Evolutionary conservation across 371 early-diverging fungal genomes (phyloP).

Genomic region (Mortierella sp.): DNA sequence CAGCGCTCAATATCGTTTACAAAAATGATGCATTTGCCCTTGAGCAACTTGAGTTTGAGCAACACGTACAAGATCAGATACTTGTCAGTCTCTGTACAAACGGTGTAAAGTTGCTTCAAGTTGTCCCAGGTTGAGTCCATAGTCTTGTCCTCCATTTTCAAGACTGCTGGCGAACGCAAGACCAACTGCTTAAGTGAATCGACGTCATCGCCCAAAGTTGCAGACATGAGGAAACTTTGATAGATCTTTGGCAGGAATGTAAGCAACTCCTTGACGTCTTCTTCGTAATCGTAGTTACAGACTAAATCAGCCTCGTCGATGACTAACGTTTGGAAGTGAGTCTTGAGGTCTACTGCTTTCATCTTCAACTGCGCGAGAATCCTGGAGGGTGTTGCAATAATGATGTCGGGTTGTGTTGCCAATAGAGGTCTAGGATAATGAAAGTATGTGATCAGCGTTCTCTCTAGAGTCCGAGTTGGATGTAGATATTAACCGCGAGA

Average conservation of each 20-base stretch:
- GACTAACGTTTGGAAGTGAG: conserved; percentile 84
- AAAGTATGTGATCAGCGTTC: not conserved
- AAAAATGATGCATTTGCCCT: conserved; percentile 93
- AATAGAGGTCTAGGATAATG: conserved; percentile 75
- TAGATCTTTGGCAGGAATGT: conserved; percentile 83
- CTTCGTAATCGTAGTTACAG: conserved; percentile 92
- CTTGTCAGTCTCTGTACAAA: conserved; percentile 87
- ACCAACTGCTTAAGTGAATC: conserved; percentile 86
- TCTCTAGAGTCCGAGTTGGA: not conserved
- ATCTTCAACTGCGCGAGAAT: conserved; percentile 78
- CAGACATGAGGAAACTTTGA: conserved; percentile 92
- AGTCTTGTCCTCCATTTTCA: conserved; percentile 84
- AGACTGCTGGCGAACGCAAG: conserved; percentile 84
- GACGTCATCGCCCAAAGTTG: conserved; percentile 89
- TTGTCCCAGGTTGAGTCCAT: conserved; percentile 69
- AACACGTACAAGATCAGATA: conserved; percentile 91
- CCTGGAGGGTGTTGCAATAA: conserved; percentile 88
- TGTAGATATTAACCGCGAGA: not conserved
- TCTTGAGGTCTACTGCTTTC: conserved; percentile 69
- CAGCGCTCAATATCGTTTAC: conserved; percentile 94
- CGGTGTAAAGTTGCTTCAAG: conserved; percentile 55
- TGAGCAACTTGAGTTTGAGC: conserved; percentile 89
- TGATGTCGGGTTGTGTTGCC: conserved; percentile 86
- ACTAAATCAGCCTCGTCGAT: conserved; percentile 97
- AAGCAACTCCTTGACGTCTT: conserved; percentile 81